Base-by-base conservation (phyloP, 192 early-diverging fungal species). In the Backusella morwellensis region DNA sequence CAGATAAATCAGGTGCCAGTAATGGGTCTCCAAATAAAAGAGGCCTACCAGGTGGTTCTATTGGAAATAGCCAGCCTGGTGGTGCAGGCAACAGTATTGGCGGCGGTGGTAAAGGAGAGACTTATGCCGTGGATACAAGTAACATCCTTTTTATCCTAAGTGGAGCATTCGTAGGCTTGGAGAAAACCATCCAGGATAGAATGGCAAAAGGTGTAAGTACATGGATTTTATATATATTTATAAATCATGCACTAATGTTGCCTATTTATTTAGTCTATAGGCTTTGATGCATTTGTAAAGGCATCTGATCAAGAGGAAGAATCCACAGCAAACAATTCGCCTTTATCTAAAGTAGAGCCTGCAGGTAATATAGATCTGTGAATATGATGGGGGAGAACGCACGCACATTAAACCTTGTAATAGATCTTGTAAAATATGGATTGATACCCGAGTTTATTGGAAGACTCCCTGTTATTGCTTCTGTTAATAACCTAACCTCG, bases 391-490 rank as follows among this genome's bases (percentile, higher is more conserved):
- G 23, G 23, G 7, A 14, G 7, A 19, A 21, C 4, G 23, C 0
- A 9, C 12, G 8, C 19, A 34, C 15, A 29, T 8, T 66, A 66
- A 54, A 21, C 3, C 2, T 32, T 32, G 11, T 36, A 36, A 19
- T 23, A 70, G 95, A 96, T 79, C 77, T 96, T 76, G 91, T 95
- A 74, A 91, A 92, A 77, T 96, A 91, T 82, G 95, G 95, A 8
- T 79, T 96, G 66, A 95, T 96, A 67, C 95, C 95, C 12, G 95
- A 96, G 80, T 94, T 96, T 73, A 91, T 96, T 56, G 95, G 94
- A 66, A 87, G 95, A 35, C 75, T 96, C 35, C 95, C 95, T 8
- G 91, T 95, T 32, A 75, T 95, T 35, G 92, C 95, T 21, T 90
- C 87, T 74, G 94, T 95, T 8, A 90, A 86, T 15, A 88, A 87